Evolutionary conservation across 495 filamentous ascomycete genomes (phyloP).

Genomic region (Penicillium pancosmium): DNA sequence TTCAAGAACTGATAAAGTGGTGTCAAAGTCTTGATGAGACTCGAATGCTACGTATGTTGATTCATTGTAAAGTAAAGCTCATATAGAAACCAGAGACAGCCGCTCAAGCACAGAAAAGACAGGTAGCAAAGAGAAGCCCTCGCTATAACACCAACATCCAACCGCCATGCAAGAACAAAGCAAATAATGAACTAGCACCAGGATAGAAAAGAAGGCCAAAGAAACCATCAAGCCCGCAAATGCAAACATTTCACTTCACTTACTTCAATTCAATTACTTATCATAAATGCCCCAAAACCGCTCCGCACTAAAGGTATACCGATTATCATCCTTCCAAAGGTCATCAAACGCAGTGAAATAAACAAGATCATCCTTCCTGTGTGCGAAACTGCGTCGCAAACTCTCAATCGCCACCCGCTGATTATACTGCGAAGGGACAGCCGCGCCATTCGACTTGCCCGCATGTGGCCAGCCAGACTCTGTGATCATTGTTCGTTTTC

Average conservation of each 20-base stretch:
- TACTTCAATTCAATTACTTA: constrained; percentile 9
- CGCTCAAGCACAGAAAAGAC: neutral
- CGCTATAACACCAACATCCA: neutral
- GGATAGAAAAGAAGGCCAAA: neutral
- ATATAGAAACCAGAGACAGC: neutral
- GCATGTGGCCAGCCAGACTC: constrained; percentile 83
- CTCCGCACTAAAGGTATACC: constrained; percentile 67
- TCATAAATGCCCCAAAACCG: constrained; percentile 68
- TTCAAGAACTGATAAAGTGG: too few relatives aligned
- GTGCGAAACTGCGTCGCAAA: constrained; percentile 56
- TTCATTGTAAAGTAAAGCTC: neutral
- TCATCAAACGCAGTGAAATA: constrained; percentile 79
- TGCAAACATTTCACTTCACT: neutral
- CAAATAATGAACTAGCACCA: neutral
- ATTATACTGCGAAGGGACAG: constrained; percentile 63
- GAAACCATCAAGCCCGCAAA: neutral
- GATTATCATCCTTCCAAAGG: constrained; percentile 72
- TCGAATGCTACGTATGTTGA: too few relatives aligned
- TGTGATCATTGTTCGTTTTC: constrained; percentile 63
- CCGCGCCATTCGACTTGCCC: constrained; percentile 63
- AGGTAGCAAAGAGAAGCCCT: neutral
- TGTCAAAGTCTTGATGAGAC: too few relatives aligned
- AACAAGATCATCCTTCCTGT: constrained; percentile 53
- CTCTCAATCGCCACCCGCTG: constrained; percentile 66
- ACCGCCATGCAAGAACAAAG: neutral